Percentiles rank a stretch among this genome's conserved stretches.
Evolutionary conservation across 2,329 filamentous ascomycete genomes (phyloP).

Genomic region (Parascedosporium putredinis): DNA sequence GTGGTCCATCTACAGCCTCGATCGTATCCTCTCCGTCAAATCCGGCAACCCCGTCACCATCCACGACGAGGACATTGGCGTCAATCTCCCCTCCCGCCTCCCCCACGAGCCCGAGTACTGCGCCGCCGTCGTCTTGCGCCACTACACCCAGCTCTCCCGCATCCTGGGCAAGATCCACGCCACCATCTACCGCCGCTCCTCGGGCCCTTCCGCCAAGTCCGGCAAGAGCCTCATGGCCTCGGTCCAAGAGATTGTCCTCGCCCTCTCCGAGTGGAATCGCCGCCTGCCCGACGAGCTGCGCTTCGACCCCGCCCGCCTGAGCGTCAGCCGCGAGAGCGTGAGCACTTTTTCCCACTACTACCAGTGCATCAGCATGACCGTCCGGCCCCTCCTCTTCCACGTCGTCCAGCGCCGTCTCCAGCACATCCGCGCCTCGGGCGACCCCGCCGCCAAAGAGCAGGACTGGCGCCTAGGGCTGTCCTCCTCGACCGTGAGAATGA

Average conservation of each 20-base stretch:
- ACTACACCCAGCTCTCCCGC: conserved; percentile 42
- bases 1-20: conserved; percentile 48
- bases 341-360: conserved; percentile 45
- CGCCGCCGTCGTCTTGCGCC: conserved; percentile 34
- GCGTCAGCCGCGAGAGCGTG: conserved; percentile 37
- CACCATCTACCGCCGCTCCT: conserved; percentile 37
- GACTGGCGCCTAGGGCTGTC: conserved; percentile 38
- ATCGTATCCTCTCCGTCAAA: conserved; percentile 41
- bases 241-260: conserved; percentile 38
- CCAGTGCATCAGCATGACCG: conserved; percentile 48
- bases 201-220: conserved; percentile 24
- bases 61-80: conserved; percentile 42
- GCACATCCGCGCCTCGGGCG: conserved; percentile 12
- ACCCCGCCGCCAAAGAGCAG: conserved; percentile 20
- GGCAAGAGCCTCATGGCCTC: conserved; percentile 36
- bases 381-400: conserved; percentile 40
- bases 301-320: conserved; percentile 34
- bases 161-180: conserved; percentile 37
- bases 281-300: conserved; percentile 35
- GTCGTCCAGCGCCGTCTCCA: conserved; percentile 38
- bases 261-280: conserved; percentile 38
- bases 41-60: conserved; percentile 44
- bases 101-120: conserved; percentile 28
- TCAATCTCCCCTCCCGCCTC: conserved; percentile 24
- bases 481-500: conserved; percentile 35